These are phyloP conservation scores for Lichtheimia ornata DNA, from an alignment of 371 early-diverging fungal genomes.

Conservation along the genomic window DNA sequence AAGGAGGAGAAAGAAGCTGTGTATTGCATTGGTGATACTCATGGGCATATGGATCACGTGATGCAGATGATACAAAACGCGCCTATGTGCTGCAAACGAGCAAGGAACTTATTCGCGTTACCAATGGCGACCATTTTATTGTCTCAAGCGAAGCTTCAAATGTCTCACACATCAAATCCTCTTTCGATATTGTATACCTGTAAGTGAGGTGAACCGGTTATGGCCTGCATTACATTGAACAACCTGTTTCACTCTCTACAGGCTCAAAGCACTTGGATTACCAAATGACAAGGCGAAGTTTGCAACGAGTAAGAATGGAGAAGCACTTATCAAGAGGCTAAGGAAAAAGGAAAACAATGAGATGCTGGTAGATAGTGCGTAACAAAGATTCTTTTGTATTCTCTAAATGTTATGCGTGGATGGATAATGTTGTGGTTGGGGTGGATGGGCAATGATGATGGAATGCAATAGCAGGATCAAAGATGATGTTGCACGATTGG, in stretches of 20 bases:
- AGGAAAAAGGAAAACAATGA: not conserved
- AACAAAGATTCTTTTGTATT: too few relatives aligned
- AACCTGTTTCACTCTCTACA: slow-evolving; percentile 4
- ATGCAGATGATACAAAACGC: slow-evolving; percentile 32
- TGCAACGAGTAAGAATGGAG: slow-evolving; percentile 27
- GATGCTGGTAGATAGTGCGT: too few relatives aligned
- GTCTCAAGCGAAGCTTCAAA: slow-evolving; percentile 34
- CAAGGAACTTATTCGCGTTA: slow-evolving; percentile 26
- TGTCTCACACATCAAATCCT: slow-evolving; percentile 32
- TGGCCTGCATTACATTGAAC: not conserved
- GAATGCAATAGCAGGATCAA: too few relatives aligned
- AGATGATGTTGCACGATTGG: too few relatives aligned
- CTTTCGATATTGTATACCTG: slow-evolving; percentile 37
- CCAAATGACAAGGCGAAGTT: slow-evolving; percentile 41
- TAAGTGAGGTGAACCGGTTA: slow-evolving; percentile 18
- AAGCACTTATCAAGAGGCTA: slow-evolving; percentile 16
- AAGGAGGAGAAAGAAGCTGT: not conserved
- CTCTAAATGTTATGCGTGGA: too few relatives aligned
- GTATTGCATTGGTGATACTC: not conserved
- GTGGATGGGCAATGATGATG: too few relatives aligned
- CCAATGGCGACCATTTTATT: slow-evolving; percentile 22
- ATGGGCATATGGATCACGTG: not conserved
- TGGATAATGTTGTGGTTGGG: too few relatives aligned
- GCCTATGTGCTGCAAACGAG: slow-evolving; percentile 28
- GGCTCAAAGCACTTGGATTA: slow-evolving; percentile 38